Evolutionary conservation across 306 rosid genomes (phyloP), one percentile per base, ranked within the genome.

Genomic region (Erythrophleum fordii): DNA sequence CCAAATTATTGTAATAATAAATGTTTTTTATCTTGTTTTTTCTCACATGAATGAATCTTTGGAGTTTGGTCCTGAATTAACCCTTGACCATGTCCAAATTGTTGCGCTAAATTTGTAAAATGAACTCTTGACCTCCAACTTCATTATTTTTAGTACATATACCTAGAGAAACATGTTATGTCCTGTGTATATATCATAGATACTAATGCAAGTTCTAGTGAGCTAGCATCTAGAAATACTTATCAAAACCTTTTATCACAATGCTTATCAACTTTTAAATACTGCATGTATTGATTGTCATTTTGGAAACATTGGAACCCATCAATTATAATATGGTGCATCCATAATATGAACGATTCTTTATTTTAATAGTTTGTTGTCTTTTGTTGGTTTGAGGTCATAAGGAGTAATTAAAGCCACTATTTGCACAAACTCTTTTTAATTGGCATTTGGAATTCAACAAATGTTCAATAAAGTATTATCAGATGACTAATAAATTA

Each of bases 381-480:
- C 51, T 46, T 67, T 56, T 23, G 73, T 73, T 81, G 81, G 69
- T 55, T 55, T 51, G 69, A 17, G 44, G 34, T 77, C 23, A 45
- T 39, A 42, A 73, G 44, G 74, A 44, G 39, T 45, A 23, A 56
- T 23, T 26, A 45, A 17, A 29, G 25, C 16, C 8, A 35, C 59
- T 81, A 46, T 49, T 48, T n/a, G n/a, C 20, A 9, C 35, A 69
- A 5, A 13, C 11, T 55, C 0, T 45, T 51, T 67, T 69, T 51
- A 46, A 7, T 9, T 35, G 81, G 58, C 44, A 67, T 64, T 28
- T 18, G 13, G 35, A 59, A 23, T 80, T 25, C n/a, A 69, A 52
- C 59, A 23, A 56, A 29, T 41, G 62, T 28, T 59, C 22, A 51
- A 48, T 23, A 20, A 11, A 41, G 42, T 65, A 11, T 55, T 80